Evolutionary conservation across 1,284 basidiomycete species (phyloP).

Genomic region (Fomitopsis betulina): DNA sequence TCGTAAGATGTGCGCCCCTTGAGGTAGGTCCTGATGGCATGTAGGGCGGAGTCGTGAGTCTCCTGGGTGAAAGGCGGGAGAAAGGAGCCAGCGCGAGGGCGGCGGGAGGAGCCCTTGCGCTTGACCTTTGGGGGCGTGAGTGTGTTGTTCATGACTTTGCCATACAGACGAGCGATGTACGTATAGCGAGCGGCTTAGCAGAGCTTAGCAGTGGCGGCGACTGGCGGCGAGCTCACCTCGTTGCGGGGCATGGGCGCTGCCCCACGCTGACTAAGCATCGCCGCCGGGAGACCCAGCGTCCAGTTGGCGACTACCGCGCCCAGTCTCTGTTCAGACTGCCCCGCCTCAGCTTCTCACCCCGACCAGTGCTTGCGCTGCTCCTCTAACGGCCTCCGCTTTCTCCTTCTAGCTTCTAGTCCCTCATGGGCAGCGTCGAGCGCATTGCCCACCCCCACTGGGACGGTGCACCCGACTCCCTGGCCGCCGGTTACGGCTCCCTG

Average conservation of each 20-base stretch:
- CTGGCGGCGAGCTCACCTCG: neutral
- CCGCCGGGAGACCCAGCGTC: neutral
- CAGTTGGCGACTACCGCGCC: no score
- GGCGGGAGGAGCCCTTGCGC: constrained; percentile 37
- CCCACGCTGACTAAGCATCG: constrained; percentile 10
- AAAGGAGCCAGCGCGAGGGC: constrained; percentile 56
- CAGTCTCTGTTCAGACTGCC: constrained; percentile 8
- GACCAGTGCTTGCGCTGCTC: constrained; percentile 6
- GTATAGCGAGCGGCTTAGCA: neutral
- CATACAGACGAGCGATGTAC: constrained; percentile 18
- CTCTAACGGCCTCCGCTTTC: constrained; percentile 1
- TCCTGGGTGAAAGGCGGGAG: constrained; percentile 55
- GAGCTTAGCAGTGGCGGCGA: neutral
- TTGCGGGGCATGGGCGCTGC: constrained; percentile 5
- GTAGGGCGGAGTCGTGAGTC: constrained; percentile 71
- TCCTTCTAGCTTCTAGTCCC: constrained; percentile 8
- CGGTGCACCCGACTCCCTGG: constrained; percentile 13
- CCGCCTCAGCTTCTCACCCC: constrained; percentile 12
- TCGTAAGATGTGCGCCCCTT: constrained; percentile 88
- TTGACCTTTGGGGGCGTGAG: constrained; percentile 36
- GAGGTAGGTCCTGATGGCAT: constrained; percentile 79
- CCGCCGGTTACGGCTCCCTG: constrained; percentile 20
- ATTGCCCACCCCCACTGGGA: constrained; percentile 13
- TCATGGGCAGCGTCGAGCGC: constrained; percentile 14
- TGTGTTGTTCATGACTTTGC: constrained; percentile 34